phyloP scores from a whole-genome alignment of 192 early-diverging fungal species.

The Umbelopsis isabellina region DNA sequence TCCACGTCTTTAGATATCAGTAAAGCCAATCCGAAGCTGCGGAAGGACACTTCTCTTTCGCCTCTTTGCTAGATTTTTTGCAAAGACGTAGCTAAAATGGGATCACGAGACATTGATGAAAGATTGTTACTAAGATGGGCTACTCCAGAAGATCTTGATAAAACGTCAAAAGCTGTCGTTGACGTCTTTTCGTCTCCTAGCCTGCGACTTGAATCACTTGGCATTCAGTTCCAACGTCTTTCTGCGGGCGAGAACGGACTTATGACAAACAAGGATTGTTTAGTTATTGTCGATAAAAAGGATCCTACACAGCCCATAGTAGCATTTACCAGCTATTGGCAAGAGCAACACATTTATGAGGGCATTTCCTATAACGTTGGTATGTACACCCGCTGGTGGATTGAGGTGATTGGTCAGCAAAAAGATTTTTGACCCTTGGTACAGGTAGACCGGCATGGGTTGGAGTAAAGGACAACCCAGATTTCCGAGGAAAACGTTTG shows the following conservation, averaged over 20 bases:
- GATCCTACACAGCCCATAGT: background rate
- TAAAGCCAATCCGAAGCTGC: too few relatives aligned
- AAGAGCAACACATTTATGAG: conserved; percentile 13
- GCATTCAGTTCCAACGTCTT: background rate
- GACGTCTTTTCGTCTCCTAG: background rate
- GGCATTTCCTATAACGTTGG: conserved; percentile 4
- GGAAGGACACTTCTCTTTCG: too few relatives aligned
- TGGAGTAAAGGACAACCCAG: background rate
- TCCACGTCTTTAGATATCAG: too few relatives aligned
- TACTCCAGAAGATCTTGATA: background rate
- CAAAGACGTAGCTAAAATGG: too few relatives aligned
- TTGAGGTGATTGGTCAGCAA: background rate
- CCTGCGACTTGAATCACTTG: background rate
- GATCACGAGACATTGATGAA: too few relatives aligned
- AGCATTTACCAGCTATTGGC: conserved; percentile 10
- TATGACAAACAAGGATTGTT: background rate
- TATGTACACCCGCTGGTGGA: background rate
- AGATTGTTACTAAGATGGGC: background rate
- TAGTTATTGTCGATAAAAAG: background rate
- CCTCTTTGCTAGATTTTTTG: too few relatives aligned
- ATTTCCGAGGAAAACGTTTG: conserved; percentile 6
- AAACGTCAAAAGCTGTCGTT: background rate
- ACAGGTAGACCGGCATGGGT: conserved; percentile 19
- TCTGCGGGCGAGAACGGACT: background rate
- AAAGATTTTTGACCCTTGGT: background rate